A percentile compares a stretch with the other conserved stretches of the same genome.
These are phyloP conservation scores for Bipolaris victoriae DNA, from an alignment of 2,329 filamentous ascomycete genomes.

Conservation along the genomic window DNA sequence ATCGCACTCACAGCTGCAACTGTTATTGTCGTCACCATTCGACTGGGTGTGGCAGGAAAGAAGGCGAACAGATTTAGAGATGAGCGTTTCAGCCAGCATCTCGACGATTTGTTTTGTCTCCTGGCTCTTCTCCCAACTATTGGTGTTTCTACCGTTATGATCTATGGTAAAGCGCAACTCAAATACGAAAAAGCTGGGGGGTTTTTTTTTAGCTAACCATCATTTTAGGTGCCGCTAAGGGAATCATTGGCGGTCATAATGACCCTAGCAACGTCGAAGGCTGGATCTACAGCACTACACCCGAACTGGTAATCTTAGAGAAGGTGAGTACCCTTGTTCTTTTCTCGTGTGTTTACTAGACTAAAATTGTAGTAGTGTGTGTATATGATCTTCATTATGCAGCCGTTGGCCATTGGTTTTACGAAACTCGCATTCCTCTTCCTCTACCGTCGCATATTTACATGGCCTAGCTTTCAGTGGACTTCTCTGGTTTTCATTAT, in stretches of 20 bases:
- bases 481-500: constrained; percentile 3
- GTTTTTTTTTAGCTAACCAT: background rate
- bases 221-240: constrained; percentile 4
- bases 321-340: background rate
- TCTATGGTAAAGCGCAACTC: constrained; percentile 9
- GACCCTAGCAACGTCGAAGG: constrained; percentile 4
- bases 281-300: constrained; percentile 11
- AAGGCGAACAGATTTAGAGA: background rate
- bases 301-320: constrained; percentile 8
- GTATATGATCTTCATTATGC: constrained; percentile 16
- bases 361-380: constrained; percentile 3
- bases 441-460: constrained; percentile 14
- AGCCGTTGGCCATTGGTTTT: constrained; percentile 11
- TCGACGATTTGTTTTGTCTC: constrained; percentile 13
- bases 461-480: constrained; percentile 8
- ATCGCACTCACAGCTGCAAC: background rate
- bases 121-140: constrained; percentile 11
- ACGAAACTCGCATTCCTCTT: constrained; percentile 14
- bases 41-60: background rate
- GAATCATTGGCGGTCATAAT: constrained; percentile 13
- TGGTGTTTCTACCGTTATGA: constrained; percentile 9
- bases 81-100: constrained; percentile 1
- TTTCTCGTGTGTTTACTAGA: background rate
- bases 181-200: background rate
- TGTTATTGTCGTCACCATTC: constrained; percentile 1